phyloP scores from a whole-genome alignment of 139 green algal genomes.

The Volvox africanus region DNA sequence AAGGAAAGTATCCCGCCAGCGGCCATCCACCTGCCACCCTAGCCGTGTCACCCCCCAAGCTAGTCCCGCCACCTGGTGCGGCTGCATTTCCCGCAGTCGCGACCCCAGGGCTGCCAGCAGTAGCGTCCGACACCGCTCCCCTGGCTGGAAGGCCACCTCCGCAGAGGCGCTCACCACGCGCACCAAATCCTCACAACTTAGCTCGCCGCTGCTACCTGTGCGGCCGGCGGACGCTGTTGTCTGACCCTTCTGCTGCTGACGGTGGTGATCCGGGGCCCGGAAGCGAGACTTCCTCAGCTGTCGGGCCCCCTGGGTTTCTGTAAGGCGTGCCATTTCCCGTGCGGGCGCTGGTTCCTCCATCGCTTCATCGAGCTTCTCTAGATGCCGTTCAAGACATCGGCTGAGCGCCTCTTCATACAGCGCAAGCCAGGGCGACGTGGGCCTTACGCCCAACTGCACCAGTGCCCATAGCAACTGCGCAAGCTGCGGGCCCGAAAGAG shows the following conservation, averaged over 20 bases:
- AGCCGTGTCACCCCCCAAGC: slow-evolving; percentile 17
- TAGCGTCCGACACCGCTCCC: slow-evolving; percentile 3
- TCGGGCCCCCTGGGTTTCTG: no score
- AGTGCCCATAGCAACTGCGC: slow-evolving; percentile 22
- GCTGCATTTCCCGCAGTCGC: slow-evolving; percentile 3
- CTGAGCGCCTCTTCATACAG: slow-evolving; percentile 34
- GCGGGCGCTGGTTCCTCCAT: not conserved
- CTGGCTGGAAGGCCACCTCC: slow-evolving; percentile 24
- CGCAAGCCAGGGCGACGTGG: slow-evolving; percentile 27
- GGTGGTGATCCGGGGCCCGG: not conserved
- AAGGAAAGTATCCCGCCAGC: not conserved
- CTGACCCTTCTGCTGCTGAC: not conserved
- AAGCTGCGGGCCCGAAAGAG: not conserved
- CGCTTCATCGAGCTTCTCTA: no score
- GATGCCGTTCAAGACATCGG: not conserved
- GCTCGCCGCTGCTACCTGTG: not conserved
- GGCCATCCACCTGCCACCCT: not conserved
- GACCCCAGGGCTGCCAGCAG: not conserved
- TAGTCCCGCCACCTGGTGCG: slow-evolving; percentile 35
- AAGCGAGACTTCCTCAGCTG: not conserved
- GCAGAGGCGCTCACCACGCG: not conserved
- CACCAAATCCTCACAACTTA: slow-evolving; percentile 18
- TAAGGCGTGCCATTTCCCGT: not conserved
- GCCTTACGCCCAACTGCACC: slow-evolving; percentile 34
- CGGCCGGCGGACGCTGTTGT: not conserved